These are phyloP conservation scores for Erythrophleum ivorense DNA, from an alignment of 331 rosid species.

Conservation along the genomic window DNA sequence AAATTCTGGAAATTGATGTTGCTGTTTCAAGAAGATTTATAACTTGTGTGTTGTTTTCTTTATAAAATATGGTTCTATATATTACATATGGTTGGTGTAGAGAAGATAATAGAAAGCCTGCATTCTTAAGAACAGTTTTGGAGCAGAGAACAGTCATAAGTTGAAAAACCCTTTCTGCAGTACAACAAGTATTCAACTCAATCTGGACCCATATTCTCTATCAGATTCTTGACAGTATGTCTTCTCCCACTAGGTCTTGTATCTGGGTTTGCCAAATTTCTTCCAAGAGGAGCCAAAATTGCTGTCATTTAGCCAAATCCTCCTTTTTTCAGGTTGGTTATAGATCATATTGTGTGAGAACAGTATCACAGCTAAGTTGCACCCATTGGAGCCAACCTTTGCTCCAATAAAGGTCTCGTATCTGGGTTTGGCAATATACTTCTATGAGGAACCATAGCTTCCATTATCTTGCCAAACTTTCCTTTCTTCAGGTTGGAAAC, in stretches of 20 bases:
- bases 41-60: background rate
- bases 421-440: background rate
- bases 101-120: background rate
- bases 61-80: background rate
- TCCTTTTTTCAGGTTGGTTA: background rate
- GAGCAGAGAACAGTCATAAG: background rate
- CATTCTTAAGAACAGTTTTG: too few species aligned
- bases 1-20: background rate
- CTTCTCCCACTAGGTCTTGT: background rate
- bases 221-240: background rate
- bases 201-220: background rate
- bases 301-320: constrained; percentile 1
- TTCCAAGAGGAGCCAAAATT: background rate
- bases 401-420: background rate
- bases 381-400: background rate
- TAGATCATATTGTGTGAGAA: background rate
- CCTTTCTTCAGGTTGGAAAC: background rate
- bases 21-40: background rate
- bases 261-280: background rate
- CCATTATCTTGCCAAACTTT: background rate
- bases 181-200: background rate
- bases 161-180: background rate
- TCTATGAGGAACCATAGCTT: background rate
- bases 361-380: background rate
- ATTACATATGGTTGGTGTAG: background rate